Evolutionary conservation across 2,329 filamentous ascomycete species (phyloP).

Genomic region (Cladobotryum protrusum): DNA sequence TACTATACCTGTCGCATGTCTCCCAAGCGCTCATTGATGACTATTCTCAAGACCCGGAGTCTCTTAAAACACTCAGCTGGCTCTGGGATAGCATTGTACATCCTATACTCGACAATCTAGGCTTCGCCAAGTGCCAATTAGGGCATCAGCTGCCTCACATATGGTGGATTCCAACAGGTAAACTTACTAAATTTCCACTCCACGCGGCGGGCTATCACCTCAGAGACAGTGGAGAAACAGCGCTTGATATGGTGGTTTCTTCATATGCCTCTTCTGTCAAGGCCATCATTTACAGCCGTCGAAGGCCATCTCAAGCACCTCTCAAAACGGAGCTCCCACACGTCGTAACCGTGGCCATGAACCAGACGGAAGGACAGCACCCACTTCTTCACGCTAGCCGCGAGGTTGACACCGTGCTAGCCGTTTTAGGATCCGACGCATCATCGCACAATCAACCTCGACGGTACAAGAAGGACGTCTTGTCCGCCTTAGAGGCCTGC

Average conservation of each 20-base stretch:
- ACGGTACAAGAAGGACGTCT: constrained; percentile 16
- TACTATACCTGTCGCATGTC: constrained; percentile 16
- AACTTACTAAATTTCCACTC: constrained; percentile 23
- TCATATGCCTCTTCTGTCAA: constrained; percentile 31
- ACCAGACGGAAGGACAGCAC: neutral
- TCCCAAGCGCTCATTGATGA: neutral
- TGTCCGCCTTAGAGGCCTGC: constrained; percentile 18
- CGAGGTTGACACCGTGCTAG: constrained; percentile 15
- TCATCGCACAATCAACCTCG: neutral
- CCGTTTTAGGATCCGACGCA: constrained; percentile 3
- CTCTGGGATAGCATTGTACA: constrained; percentile 23
- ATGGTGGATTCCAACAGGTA: constrained; percentile 30
- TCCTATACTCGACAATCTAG: constrained; percentile 23
- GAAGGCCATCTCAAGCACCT: neutral
- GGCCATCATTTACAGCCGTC: constrained; percentile 19
- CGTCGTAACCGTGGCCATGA: constrained; percentile 26
- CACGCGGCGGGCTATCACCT: constrained; percentile 29
- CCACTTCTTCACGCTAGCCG: constrained; percentile 13
- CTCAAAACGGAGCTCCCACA: too few relatives aligned
- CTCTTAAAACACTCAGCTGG: constrained; percentile 19
- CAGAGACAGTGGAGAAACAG: constrained; percentile 14
- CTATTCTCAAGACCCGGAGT: neutral
- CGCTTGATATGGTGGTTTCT: constrained; percentile 30
- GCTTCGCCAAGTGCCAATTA: constrained; percentile 8
- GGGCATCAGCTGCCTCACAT: constrained; percentile 20